These are phyloP conservation scores for Plenodomus biglobosus DNA, from an alignment of 2,329 filamentous ascomycete species.

Conservation along the genomic window DNA sequence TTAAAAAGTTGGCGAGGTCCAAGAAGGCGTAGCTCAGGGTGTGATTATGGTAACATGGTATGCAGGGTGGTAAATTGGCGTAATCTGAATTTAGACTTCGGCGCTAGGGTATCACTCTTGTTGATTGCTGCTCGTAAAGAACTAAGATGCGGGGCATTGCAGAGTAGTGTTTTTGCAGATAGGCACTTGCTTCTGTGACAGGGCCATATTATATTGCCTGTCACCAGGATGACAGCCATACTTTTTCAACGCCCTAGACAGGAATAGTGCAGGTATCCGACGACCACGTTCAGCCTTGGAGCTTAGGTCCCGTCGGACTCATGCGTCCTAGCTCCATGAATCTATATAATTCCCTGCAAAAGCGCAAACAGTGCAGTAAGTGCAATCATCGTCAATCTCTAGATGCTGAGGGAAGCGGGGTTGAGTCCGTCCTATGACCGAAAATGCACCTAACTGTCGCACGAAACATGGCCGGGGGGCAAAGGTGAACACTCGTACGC, in stretches of 20 bases:
- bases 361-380: neutral
- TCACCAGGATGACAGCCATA: neutral
- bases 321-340: neutral
- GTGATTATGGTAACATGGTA: neutral
- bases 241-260: neutral
- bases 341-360: neutral
- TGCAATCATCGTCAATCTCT: neutral
- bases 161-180: neutral
- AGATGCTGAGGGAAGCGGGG: neutral
- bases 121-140: neutral
- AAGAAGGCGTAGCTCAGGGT: conserved; percentile 3
- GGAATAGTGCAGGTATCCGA: neutral
- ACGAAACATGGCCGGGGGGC: too few species aligned
- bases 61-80: neutral
- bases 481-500: too few species aligned
- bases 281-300: neutral
- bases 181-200: neutral
- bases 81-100: neutral
- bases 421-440: neutral
- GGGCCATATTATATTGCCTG: neutral
- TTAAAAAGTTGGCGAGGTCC: conserved; percentile 45
- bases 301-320: neutral
- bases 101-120: neutral
- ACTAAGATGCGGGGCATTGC: neutral
- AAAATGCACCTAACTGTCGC: too few species aligned